Percentiles rank a stretch among this genome's conserved stretches.
These are phyloP conservation scores for Sphagnum contortum DNA, from an alignment of 225 moss, liverwort and hornwort species.

Conservation along the genomic window DNA sequence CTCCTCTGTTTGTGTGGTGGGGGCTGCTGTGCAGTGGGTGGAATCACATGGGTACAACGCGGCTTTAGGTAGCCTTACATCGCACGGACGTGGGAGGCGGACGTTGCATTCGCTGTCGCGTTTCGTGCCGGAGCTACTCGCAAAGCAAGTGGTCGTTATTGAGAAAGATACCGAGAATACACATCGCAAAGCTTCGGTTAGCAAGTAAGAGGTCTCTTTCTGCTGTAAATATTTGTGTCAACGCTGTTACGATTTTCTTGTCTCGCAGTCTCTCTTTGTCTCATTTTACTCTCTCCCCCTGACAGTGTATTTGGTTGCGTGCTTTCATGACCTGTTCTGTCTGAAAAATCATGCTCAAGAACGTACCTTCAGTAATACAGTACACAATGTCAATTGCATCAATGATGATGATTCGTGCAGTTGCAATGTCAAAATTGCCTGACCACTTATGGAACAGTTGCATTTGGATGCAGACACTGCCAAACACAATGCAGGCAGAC, in stretches of 20 bases:
- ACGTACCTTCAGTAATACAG: no score
- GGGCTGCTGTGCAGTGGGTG: conserved; percentile 56
- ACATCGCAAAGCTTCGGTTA: conserved; percentile 16
- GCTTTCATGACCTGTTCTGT: background rate
- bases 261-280: background rate
- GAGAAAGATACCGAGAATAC: conserved; percentile 31
- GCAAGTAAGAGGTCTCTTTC: conserved; percentile 35
- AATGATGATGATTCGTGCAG: no score
- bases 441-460: conserved; percentile 30
- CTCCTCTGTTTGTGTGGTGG: conserved; percentile 38
- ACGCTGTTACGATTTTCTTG: background rate
- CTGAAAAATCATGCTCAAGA: background rate
- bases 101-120: conserved; percentile 45
- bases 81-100: conserved; percentile 30
- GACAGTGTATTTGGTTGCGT: background rate
- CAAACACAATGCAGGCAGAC: conserved; percentile 51
- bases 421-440: background rate
- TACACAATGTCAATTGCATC: no score
- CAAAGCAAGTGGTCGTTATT: conserved; percentile 54
- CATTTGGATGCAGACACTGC: conserved; percentile 73
- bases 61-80: conserved; percentile 19
- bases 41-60: conserved; percentile 58
- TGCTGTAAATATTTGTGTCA: background rate
- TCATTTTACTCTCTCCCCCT: no score
- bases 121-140: conserved; percentile 64